A percentile compares a stretch with the other conserved stretches of the same genome.
Evolutionary conservation across 768 basidiomycete genomes (phyloP).

Genomic region (Boletus sp.): DNA sequence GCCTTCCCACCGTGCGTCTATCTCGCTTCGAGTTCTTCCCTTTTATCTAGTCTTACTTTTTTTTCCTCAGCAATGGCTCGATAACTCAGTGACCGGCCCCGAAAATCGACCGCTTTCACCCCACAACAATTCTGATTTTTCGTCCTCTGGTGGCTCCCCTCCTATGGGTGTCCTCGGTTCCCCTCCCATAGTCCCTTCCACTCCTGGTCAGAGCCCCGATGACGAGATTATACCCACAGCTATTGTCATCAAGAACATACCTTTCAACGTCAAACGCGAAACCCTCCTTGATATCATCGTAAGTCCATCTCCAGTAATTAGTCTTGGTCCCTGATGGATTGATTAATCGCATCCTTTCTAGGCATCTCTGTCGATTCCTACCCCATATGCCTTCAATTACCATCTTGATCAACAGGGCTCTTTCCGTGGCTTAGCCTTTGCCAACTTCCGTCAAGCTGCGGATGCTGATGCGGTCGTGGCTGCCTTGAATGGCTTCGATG

Average conservation of each 20-base stretch:
- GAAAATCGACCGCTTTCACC: slow-evolving; percentile 83
- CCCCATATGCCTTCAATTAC: slow-evolving; percentile 99
- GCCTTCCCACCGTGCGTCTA: slow-evolving; percentile 67
- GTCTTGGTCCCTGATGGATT: slow-evolving; percentile 1
- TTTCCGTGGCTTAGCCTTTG: slow-evolving; percentile 97
- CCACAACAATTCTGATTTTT: slow-evolving; percentile 85
- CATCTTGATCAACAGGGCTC: slow-evolving; percentile 95
- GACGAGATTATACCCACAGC: slow-evolving; percentile 98
- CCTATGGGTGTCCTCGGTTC: slow-evolving; percentile 48
- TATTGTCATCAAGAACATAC: slow-evolving; percentile 99
- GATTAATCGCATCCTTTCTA: slow-evolving; percentile 32
- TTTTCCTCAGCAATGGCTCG: slow-evolving; percentile 79
- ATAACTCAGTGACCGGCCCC: slow-evolving; percentile 47
- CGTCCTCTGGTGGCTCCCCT: slow-evolving; percentile 82
- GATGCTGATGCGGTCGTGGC: slow-evolving; percentile 96
- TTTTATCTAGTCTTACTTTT: slow-evolving; percentile 24
- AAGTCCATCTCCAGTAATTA: slow-evolving; percentile 33
- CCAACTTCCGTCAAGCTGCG: slow-evolving; percentile 88
- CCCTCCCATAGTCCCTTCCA: slow-evolving; percentile 46
- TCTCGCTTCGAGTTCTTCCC: slow-evolving; percentile 16
- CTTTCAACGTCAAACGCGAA: slow-evolving; percentile 97
- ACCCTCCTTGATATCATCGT: slow-evolving; percentile 96
- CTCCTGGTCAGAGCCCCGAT: slow-evolving; percentile 55
- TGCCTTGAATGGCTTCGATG: slow-evolving; percentile 94
- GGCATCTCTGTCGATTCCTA: slow-evolving; percentile 90